A percentile compares a stretch with the other conserved stretches of the same genome.
phyloP scores from a whole-genome alignment of 306 rosid species.

The Geum urbanum region DNA sequence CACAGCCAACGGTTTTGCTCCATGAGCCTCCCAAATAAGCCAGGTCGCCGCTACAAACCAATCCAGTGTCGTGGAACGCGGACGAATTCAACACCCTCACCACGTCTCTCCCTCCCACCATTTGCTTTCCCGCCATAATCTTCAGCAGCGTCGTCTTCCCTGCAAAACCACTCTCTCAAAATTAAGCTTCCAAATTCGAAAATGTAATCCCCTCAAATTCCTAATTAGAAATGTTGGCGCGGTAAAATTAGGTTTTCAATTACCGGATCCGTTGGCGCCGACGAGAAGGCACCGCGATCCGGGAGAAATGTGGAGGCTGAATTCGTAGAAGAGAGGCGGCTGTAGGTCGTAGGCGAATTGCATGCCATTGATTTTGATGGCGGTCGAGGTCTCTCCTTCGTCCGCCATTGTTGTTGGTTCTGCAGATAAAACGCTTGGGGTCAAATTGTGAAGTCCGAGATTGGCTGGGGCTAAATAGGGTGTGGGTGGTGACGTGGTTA shows the following conservation, averaged over 20 bases:
- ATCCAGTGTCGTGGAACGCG: conserved; percentile 82
- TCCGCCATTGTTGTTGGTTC: conserved; percentile 46
- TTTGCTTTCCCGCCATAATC: conserved; percentile 82
- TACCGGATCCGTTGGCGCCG: conserved; percentile 98
- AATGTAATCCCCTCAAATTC: background rate
- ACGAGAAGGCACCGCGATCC: conserved; percentile 95
- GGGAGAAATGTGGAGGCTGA: conserved; percentile 55
- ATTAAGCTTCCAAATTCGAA: too few species aligned
- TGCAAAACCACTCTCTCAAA: conserved; percentile 15
- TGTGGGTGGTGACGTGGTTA: background rate
- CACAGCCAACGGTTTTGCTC: conserved; percentile 80
- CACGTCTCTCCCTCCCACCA: conserved; percentile 96
- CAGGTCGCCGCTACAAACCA: conserved; percentile 85
- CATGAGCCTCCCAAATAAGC: conserved; percentile 96
- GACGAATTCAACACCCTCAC: conserved; percentile 76
- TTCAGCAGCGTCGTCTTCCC: conserved; percentile 88
- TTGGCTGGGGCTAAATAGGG: background rate
- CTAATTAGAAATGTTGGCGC: background rate
- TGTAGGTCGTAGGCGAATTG: conserved; percentile 65
- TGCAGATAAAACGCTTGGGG: background rate
- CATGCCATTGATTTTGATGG: conserved; percentile 65
- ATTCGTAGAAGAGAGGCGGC: conserved; percentile 65
- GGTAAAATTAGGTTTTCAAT: background rate
- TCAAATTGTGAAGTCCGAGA: conserved; percentile 1
- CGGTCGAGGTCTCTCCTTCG: conserved; percentile 15